Conservation (phyloP, 108 stramenopile species). For the Nitzschia palea region DNA sequence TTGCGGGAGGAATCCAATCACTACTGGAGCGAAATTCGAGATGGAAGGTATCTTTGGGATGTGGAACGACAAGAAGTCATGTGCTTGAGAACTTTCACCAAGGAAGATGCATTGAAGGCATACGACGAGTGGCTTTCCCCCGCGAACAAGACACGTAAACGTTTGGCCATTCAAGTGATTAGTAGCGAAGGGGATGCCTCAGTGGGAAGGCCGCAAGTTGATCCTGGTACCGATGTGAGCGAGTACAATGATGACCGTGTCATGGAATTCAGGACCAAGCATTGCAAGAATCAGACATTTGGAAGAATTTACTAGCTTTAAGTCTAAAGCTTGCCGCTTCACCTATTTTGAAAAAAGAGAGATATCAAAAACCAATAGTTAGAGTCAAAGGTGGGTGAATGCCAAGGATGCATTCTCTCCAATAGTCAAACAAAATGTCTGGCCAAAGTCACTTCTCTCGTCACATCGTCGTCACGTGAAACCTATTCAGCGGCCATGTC, state of each 20-base stretch:
- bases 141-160: constrained; percentile 40
- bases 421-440: constrained; percentile 30
- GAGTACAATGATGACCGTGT: constrained; percentile 51
- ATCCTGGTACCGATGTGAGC: constrained; percentile 21
- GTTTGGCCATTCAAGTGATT: constrained; percentile 69
- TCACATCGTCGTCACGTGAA: constrained; percentile 79
- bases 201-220: constrained; percentile 47
- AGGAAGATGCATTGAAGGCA: constrained; percentile 54
- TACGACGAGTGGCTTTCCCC: constrained; percentile 80
- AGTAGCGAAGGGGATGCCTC: constrained; percentile 58
- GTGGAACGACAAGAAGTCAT: constrained; percentile 63
- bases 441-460: constrained; percentile 79
- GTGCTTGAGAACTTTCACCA: constrained; percentile 54
- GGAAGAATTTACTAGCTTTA: constrained; percentile 46
- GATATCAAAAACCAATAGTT: too few species aligned
- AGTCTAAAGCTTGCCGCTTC: too few species aligned
- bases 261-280: constrained; percentile 43
- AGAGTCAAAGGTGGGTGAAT: too few species aligned
- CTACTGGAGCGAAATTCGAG: constrained; percentile 69
- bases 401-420: too few species aligned
- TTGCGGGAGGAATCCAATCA: constrained; percentile 62
- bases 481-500: constrained; percentile 55
- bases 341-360: background rate
- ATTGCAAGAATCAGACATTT: constrained; percentile 50
- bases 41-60: constrained; percentile 72